Base-by-base conservation (phyloP, 2,329 filamentous ascomycete genomes). In the Herpotrichia juniperi region DNA sequence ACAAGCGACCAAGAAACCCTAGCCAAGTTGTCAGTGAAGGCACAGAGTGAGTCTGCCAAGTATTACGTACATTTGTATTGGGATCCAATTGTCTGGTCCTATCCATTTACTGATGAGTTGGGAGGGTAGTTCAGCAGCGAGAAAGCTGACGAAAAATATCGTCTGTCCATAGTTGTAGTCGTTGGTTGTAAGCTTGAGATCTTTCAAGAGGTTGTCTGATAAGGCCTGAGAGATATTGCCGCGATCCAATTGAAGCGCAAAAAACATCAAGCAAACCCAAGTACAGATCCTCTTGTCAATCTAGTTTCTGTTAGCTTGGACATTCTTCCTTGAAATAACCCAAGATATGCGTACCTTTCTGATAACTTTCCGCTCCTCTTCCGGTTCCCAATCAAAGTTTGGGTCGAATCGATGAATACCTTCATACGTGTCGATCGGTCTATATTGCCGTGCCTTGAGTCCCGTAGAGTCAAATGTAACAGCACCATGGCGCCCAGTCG, bases 91-190 rank as follows among this genome's bases (percentile, higher is more conserved):
- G 45, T 78, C 74, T 2, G 78, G 77, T 0, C 78, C 77, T 8
- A 76, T 61, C 44, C 76, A 76, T 56, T 80, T 80, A 34, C 75
- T 78, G 17, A 79, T 72, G 6, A 80, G 69, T 40, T 79, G 77
- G 0, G 76, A 78, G 0, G 78, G 78, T 14, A 80, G 65, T 44
- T 79, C 78, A 1, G 78, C 76, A 25, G 56, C 63, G 4, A 96
- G 90, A 76, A 96, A 96, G 73, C 90, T 91, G 21, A 84, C 81
- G 74, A 90, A 93, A 78, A 96, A 96, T 9, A 89, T 77, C 0
- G 74, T 76, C 44, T 77, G 68, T 8, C 71, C 71, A 35, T 68
- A 69, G 50, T 74, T 74, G 61, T 72, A 74, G 53, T 73, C 69
- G 48, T 72, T 74, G 40, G 72, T 74, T 43, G 64, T 69, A 46